Conservation (phyloP, 805 yeast genomes). For the Saccharomycopsis lassenensis region DNA sequence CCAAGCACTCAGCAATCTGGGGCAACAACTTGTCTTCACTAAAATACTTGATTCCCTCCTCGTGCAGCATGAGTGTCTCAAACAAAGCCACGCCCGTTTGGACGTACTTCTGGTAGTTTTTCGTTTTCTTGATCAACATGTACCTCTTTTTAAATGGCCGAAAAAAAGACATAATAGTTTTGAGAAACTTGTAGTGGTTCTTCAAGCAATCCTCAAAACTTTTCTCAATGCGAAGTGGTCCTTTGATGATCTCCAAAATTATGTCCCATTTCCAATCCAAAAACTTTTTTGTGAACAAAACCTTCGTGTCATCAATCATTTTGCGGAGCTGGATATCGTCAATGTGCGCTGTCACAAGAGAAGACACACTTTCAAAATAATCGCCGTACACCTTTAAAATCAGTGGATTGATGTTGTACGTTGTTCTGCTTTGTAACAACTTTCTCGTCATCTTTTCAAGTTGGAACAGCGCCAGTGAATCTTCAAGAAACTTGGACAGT, state of each 20-base stretch:
- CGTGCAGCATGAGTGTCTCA: constrained; percentile 47
- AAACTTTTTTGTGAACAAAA: constrained; percentile 67
- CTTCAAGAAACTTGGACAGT: constrained; percentile 1
- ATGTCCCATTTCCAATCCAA: constrained; percentile 83
- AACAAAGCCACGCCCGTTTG: constrained; percentile 69
- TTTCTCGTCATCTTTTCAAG: constrained; percentile 35
- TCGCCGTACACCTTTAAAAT: constrained; percentile 17
- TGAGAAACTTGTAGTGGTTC: constrained; percentile 69
- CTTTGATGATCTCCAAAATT: constrained; percentile 61
- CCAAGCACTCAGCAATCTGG: constrained; percentile 81
- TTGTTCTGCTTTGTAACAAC: constrained; percentile 29
- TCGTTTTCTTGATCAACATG: constrained; percentile 39
- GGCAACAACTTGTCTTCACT: constrained; percentile 69
- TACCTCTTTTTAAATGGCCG: constrained; percentile 87
- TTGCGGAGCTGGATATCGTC: constrained; percentile 63
- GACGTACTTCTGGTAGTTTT: constrained; percentile 44
- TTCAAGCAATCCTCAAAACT: constrained; percentile 67
- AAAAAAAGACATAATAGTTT: constrained; percentile 73
- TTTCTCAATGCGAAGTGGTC: constrained; percentile 66
- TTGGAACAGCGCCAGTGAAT: constrained; percentile 32
- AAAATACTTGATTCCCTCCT: constrained; percentile 58
- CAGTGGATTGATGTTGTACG: constrained; percentile 16
- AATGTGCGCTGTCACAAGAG: constrained; percentile 21
- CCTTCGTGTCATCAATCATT: constrained; percentile 56
- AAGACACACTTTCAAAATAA: constrained; percentile 17